Evolutionary conservation across 352 stramenopile genomes (phyloP).

Genomic region (Globisporangium lucens): DNA sequence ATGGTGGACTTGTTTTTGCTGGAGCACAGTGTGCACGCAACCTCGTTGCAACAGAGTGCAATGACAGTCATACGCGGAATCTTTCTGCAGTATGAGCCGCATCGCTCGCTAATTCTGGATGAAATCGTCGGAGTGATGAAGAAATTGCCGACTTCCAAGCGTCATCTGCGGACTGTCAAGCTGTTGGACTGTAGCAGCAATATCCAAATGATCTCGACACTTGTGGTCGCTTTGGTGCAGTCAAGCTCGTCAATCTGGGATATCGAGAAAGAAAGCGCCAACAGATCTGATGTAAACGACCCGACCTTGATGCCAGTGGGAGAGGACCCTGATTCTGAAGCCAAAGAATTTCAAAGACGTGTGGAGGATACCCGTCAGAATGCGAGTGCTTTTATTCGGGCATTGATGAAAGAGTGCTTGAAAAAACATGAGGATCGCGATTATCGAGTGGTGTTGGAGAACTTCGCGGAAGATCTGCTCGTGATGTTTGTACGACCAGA

Average conservation of each 20-base stretch:
- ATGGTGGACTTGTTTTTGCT: conserved; percentile 72
- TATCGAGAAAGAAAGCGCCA: conserved; percentile 11
- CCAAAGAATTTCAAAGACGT: conserved; percentile 16
- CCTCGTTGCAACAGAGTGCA: conserved; percentile 59
- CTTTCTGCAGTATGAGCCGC: conserved; percentile 59
- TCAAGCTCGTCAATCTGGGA: conserved; percentile 28
- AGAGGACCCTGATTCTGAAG: conserved; percentile 19
- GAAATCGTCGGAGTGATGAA: conserved; percentile 75
- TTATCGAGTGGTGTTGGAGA: conserved; percentile 71
- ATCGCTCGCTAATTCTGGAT: conserved; percentile 60
- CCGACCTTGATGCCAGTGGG: conserved; percentile 21
- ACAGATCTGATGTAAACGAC: conserved; percentile 5
- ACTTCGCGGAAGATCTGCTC: conserved; percentile 83
- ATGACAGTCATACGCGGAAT: conserved; percentile 58
- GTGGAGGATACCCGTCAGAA: conserved; percentile 36
- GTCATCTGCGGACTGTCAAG: conserved; percentile 67
- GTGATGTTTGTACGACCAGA: conserved; percentile 79
- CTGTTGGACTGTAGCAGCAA: conserved; percentile 40
- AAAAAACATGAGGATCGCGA: conserved; percentile 82
- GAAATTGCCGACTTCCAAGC: conserved; percentile 73
- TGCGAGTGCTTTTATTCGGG: conserved; percentile 40
- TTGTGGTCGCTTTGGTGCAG: conserved; percentile 67
- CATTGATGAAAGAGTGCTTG: conserved; percentile 68
- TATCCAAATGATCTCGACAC: conserved; percentile 69
- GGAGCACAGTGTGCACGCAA: conserved; percentile 57